These are phyloP conservation scores for Diplodia mutila DNA, from an alignment of 2,329 filamentous ascomycete genomes.

Conservation along the genomic window DNA sequence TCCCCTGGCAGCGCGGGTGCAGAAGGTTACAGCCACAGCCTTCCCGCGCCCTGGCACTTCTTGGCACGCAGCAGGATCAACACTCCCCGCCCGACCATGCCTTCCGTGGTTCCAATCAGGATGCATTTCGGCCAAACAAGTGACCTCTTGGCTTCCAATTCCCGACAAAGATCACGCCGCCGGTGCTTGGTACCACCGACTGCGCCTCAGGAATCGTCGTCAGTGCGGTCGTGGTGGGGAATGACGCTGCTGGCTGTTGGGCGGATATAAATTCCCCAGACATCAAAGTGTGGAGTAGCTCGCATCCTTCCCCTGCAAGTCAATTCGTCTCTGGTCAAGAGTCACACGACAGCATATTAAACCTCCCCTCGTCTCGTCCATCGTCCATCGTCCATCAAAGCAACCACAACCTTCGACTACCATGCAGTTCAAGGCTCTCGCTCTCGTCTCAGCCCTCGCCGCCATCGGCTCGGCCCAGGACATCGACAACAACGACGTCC, in stretches of 20 bases:
- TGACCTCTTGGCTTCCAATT: constrained; percentile 10
- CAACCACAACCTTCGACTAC: not conserved
- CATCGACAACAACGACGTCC: constrained; percentile 38
- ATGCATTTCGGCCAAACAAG: not conserved
- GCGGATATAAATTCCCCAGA: not conserved
- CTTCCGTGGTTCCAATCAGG: constrained; percentile 21
- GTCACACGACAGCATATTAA: not conserved
- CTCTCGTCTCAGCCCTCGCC: constrained; percentile 11
- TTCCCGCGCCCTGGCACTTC: constrained; percentile 14
- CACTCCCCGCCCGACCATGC: not conserved
- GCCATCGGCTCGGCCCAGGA: constrained; percentile 27
- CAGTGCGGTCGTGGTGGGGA: constrained; percentile 13
- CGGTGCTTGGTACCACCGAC: constrained; percentile 4
- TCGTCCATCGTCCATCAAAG: not conserved
- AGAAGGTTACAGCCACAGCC: constrained; percentile 13
- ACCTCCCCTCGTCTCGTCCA: not conserved
- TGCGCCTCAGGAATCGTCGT: constrained; percentile 22
- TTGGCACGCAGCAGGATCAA: constrained; percentile 6
- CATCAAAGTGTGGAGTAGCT: not conserved
- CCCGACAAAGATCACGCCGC: not conserved
- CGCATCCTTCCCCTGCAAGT: not conserved
- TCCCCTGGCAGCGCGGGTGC: not conserved
- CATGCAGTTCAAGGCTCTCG: constrained; percentile 12
- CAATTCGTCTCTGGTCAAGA: not conserved
- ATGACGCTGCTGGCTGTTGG: not conserved